Base-by-base conservation (phyloP, 2,329 filamentous ascomycete genomes). In the Sclerotinia subarctica region DNA sequence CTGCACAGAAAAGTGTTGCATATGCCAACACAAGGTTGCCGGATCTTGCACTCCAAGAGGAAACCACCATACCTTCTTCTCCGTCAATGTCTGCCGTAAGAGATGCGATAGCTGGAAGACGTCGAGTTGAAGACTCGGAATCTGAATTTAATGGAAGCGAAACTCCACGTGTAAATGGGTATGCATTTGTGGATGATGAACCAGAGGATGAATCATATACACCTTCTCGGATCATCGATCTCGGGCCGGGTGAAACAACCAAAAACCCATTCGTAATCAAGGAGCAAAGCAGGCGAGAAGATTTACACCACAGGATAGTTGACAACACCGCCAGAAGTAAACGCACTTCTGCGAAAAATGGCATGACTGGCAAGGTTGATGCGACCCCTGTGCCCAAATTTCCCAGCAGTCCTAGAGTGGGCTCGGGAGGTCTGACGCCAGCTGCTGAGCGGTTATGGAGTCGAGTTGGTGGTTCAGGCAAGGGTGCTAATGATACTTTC, bases 151-250 rank as follows among this genome's bases (percentile, higher is more conserved):
- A 83, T 2, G 86, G 82, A 69, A 82, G 83, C 1, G 93, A 96
- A 78, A 98, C 94, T 0, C 95, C 94, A 0, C 86, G 92, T 2
- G 92, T 98, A 0, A 96, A 96, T 71, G 95, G 95, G 1, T 99
- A 97, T 78, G 87, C 93, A 0, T 98, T 97, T 79, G 94, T 99
- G 47, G 93, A 97, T 73, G 93, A 96, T 68, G 91, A 90, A 52
- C 85, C 86, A 0, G 83, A 83, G 21, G 75, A 82, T 64, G 82
- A 83, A 63, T 73, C 78, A 11, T 80, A 81, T 21, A 73, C 76
- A 1, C 53, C 75, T n/a, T 70, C 77, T 57, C 79, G 82, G n/a
- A 71, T 81, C 70, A 83, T 90, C 74, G 80, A 88, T 66, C 80
- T 91, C 10, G 85, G 87, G 1, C 81, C 84, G 13, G 84, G 85